These are phyloP conservation scores for Colletotrichum acutatum DNA, from an alignment of 2,329 filamentous ascomycete species.

Conservation along the genomic window DNA sequence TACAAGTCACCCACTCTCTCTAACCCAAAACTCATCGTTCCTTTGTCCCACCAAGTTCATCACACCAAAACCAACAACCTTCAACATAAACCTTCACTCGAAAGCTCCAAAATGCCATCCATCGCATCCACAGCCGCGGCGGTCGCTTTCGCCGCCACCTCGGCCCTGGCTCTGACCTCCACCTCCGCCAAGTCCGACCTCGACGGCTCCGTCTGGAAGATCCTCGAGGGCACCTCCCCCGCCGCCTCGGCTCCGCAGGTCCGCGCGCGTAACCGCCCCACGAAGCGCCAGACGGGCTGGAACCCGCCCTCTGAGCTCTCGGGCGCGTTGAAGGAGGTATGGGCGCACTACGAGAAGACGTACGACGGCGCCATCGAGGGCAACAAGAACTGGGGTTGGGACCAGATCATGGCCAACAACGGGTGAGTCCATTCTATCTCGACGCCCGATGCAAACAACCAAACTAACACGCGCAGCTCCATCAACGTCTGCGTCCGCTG, in stretches of 20 bases:
- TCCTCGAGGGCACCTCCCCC: conserved; percentile 5
- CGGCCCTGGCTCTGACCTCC: conserved; percentile 34
- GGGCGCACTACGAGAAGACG: conserved; percentile 43
- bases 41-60: not conserved
- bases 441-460: no score
- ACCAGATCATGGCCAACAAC: conserved; percentile 44
- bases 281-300: conserved; percentile 42
- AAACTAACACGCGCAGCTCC: conserved; percentile 8
- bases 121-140: conserved; percentile 29
- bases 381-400: conserved; percentile 48
- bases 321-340: conserved; percentile 42
- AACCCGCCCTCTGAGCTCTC: conserved; percentile 41
- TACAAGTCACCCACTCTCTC: not conserved
- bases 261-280: conserved; percentile 39
- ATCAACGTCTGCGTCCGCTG: conserved; percentile 57
- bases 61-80: fast-evolving
- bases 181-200: conserved; percentile 40
- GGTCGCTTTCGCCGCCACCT: conserved; percentile 39
- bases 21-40: no score
- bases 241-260: not conserved
- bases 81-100: no score
- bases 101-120: conserved; percentile 39
- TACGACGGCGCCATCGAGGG: conserved; percentile 38
- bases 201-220: conserved; percentile 42
- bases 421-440: not conserved